Evolutionary conservation across 2,329 filamentous ascomycete genomes (phyloP).

Genomic region (Trichophyton simii): DNA sequence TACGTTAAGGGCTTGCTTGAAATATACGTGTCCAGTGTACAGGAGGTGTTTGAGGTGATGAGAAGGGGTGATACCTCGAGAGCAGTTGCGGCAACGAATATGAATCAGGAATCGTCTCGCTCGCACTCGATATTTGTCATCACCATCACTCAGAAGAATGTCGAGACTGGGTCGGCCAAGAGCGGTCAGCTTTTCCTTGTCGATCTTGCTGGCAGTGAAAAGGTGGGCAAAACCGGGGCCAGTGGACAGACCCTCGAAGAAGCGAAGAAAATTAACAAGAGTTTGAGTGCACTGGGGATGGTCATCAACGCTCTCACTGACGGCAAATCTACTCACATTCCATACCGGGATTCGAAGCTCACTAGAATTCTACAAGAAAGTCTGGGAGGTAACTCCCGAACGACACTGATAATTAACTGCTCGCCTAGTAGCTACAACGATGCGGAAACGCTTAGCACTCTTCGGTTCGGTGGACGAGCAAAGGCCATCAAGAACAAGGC

Average conservation of each 20-base stretch:
- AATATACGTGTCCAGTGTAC: slow-evolving; percentile 88
- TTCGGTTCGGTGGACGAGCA: slow-evolving; percentile 88
- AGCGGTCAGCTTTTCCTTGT: slow-evolving; percentile 95
- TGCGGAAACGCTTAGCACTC: slow-evolving; percentile 78
- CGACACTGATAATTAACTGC: slow-evolving; percentile 97
- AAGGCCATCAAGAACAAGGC: slow-evolving; percentile 99
- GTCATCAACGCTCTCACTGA: slow-evolving; percentile 97
- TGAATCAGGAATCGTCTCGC: slow-evolving; percentile 97
- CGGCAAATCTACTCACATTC: slow-evolving; percentile 90
- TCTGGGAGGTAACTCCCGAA: slow-evolving; percentile 91
- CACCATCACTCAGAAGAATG: slow-evolving; percentile 93
- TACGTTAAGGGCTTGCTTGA: slow-evolving; percentile 93
- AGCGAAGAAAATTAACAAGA: slow-evolving; percentile 99
- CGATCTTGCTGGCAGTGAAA: slow-evolving; percentile 95
- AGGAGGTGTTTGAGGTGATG: slow-evolving; percentile 95
- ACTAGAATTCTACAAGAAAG: slow-evolving; percentile 96
- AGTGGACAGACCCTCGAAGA: slow-evolving; percentile 95
- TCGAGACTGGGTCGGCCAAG: slow-evolving; percentile 90
- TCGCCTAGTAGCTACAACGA: slow-evolving; percentile 99
- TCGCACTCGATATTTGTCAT: slow-evolving; percentile 98
- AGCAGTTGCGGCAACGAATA: slow-evolving; percentile 93
- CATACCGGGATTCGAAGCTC: slow-evolving; percentile 95
- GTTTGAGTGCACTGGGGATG: slow-evolving; percentile 93
- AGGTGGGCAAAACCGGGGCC: slow-evolving; percentile 95
- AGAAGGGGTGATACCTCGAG: slow-evolving; percentile 77